Conservation (phyloP, 768 basidiomycete genomes). For the Asterophora parasitica region DNA sequence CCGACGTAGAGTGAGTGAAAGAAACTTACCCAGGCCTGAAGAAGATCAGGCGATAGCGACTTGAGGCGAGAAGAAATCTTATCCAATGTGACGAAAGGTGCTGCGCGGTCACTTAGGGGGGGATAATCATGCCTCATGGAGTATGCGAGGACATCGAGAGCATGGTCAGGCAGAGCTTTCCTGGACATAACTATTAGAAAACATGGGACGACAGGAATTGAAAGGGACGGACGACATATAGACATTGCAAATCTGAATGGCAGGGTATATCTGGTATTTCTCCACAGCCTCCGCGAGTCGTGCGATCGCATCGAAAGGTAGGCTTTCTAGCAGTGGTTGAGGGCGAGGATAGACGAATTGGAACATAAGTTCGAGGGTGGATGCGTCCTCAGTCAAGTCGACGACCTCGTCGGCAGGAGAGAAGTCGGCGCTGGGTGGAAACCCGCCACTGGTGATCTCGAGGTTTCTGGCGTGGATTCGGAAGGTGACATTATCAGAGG, state of each 20-base stretch:
- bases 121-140: conserved; percentile 15
- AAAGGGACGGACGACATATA: conserved; percentile 15
- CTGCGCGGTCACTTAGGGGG: conserved; percentile 10
- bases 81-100: conserved; percentile 11
- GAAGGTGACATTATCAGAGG: no score
- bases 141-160: conserved; percentile 14
- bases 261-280: conserved; percentile 19
- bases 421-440: conserved; percentile 9
- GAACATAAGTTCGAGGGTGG: conserved; percentile 16
- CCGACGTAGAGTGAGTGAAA: background rate
- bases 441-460: conserved; percentile 10
- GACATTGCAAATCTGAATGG: conserved; percentile 17
- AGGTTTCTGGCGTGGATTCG: no score
- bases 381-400: conserved; percentile 12
- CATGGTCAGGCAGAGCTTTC: conserved; percentile 10
- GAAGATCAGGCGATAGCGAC: conserved; percentile 4
- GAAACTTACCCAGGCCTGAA: conserved; percentile 12
- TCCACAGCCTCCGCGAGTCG: conserved; percentile 17
- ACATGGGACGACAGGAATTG: background rate
- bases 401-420: conserved; percentile 2
- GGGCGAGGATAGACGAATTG: conserved; percentile 16
- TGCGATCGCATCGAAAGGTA: conserved; percentile 8
- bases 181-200: conserved; percentile 1
- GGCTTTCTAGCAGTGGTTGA: conserved; percentile 8
- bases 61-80: background rate